Evolutionary conservation across 768 basidiomycete species (phyloP).

Genomic region (Tylopilus rubrobrunneus): DNA sequence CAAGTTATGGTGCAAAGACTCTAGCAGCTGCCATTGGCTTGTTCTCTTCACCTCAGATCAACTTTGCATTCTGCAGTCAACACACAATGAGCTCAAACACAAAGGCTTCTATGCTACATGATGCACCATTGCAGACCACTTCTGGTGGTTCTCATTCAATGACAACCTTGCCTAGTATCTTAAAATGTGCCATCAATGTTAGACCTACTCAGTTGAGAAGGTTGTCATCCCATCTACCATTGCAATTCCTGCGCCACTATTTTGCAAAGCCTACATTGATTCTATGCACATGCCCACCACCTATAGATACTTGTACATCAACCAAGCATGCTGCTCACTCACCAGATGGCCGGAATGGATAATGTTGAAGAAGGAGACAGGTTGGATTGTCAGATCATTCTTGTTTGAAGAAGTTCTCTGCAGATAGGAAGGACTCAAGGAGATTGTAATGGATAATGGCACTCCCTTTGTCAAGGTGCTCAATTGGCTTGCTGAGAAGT

Average conservation of each 20-base stretch:
- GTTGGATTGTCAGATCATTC: background rate
- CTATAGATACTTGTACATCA: too few relatives aligned
- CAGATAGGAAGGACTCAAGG: background rate
- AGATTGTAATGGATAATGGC: background rate
- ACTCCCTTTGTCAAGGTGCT: background rate
- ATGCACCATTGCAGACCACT: background rate
- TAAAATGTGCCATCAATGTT: background rate
- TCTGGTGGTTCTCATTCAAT: background rate
- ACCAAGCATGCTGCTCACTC: too few relatives aligned
- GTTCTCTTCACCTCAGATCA: background rate
- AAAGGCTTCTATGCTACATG: background rate
- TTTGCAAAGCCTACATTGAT: too few relatives aligned
- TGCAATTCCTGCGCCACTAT: too few relatives aligned
- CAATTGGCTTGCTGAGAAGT: background rate
- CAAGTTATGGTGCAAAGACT: background rate
- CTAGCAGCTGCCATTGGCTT: background rate
- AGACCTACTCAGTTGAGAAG: background rate
- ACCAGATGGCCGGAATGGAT: too few relatives aligned
- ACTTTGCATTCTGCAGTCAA: background rate
- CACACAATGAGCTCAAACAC: background rate
- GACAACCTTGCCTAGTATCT: too few relatives aligned
- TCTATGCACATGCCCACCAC: too few relatives aligned
- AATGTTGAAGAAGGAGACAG: too few relatives aligned
- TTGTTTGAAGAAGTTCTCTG: background rate
- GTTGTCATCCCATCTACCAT: background rate